Evolutionary conservation across 768 basidiomycete species (phyloP).

Genomic region (Pulveroboletus sp.): DNA sequence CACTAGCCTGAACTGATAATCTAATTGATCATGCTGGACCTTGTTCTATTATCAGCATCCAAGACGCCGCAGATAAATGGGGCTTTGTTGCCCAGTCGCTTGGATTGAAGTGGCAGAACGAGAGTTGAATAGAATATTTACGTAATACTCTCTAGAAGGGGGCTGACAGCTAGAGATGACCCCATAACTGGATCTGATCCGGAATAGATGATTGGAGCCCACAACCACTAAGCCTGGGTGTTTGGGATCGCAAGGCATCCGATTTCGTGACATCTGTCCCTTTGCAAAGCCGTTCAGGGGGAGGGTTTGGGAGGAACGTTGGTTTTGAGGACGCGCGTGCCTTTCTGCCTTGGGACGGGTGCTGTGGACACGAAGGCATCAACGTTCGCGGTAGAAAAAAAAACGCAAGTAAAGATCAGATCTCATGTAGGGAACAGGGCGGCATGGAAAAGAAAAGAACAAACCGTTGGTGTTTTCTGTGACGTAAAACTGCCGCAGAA

Average conservation of each 20-base stretch:
- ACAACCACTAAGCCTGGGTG: neutral
- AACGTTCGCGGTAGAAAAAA: constrained; percentile 5
- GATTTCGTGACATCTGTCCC: neutral
- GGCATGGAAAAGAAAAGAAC: constrained; percentile 10
- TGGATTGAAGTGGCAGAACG: constrained; percentile 40
- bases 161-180: neutral
- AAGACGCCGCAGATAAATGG: constrained; percentile 74
- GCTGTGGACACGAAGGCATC: constrained; percentile 44
- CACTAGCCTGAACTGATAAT: constrained; percentile 6
- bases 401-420: neutral
- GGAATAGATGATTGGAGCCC: neutral
- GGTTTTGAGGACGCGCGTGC: constrained; percentile 79
- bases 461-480: constrained; percentile 90
- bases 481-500: constrained; percentile 83
- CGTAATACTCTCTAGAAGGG: neutral
- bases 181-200: neutral
- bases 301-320: constrained; percentile 43
- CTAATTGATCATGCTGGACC: constrained; percentile 3
- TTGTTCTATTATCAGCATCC: constrained; percentile 45
- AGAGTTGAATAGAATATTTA: constrained; percentile 4
- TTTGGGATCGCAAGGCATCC: neutral
- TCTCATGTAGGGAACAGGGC: neutral
- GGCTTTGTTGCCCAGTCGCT: constrained; percentile 68
- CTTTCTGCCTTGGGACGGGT: constrained; percentile 84
- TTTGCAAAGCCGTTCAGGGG: constrained; percentile 3